Evolutionary conservation across 495 filamentous ascomycete species (phyloP).

Genomic region (Xylaria cubensis): DNA sequence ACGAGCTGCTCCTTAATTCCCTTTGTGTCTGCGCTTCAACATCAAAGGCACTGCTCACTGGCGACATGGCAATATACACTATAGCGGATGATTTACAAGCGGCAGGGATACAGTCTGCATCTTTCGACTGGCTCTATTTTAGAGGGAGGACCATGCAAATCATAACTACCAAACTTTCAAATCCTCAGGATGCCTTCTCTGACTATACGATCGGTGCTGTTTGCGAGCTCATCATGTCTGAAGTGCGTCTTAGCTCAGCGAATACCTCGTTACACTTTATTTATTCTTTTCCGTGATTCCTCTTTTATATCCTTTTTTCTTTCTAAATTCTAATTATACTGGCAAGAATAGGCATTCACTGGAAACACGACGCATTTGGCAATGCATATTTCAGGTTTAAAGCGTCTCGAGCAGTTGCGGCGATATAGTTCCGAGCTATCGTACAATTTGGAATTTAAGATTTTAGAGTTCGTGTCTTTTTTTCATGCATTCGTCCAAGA

Average conservation of each 20-base stretch:
- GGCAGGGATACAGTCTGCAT: neutral
- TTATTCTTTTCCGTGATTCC: neutral
- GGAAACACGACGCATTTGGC: neutral
- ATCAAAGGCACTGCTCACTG: neutral
- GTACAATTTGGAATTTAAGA: neutral
- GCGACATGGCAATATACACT: neutral
- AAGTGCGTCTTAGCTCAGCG: neutral
- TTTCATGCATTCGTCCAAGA: neutral
- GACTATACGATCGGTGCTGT: neutral
- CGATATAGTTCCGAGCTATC: neutral
- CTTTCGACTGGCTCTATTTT: constrained; percentile 2
- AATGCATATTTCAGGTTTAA: neutral
- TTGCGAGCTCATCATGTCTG: neutral
- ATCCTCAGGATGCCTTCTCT: neutral
- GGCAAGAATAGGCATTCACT: neutral
- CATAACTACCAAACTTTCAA: neutral
- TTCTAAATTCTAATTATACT: neutral
- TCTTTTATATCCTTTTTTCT: neutral
- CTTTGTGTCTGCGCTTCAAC: neutral
- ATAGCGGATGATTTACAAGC: neutral
- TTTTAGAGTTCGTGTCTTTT: neutral
- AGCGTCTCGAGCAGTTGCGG: neutral
- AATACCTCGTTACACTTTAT: neutral
- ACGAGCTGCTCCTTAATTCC: neutral
- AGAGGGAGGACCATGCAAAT: neutral